phyloP scores from a whole-genome alignment of 192 early-diverging fungal genomes.

The Dissophora ornata region DNA sequence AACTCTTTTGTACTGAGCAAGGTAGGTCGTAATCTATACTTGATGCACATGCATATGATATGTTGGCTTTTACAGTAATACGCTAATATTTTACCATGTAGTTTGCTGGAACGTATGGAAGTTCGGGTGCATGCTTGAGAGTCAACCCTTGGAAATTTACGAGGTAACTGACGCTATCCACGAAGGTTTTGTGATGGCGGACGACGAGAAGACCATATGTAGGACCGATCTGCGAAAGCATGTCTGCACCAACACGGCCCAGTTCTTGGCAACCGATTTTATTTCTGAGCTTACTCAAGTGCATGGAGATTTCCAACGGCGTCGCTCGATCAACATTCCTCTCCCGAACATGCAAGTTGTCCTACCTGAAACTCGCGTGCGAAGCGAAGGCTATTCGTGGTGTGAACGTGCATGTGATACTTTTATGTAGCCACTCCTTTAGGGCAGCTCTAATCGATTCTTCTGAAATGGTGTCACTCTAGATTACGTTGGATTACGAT shows the following conservation, averaged over 20 bases:
- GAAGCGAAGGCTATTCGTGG: conserved; percentile 62
- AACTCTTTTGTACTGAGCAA: conserved; percentile 92
- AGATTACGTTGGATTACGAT: conserved; percentile 68
- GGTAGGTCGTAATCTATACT: conserved; percentile 32
- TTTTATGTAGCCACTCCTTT: no score
- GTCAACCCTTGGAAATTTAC: conserved; percentile 97
- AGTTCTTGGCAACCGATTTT: conserved; percentile 74
- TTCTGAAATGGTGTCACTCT: neutral
- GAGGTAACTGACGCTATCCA: conserved; percentile 91
- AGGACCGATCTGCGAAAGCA: conserved; percentile 81
- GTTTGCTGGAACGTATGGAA: conserved; percentile 96
- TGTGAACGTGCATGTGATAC: no score
- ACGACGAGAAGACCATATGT: conserved; percentile 77
- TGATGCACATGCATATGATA: no score
- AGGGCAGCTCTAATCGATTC: neutral
- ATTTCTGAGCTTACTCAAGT: conserved; percentile 64
- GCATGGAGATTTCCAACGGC: conserved; percentile 57
- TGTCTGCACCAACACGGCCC: conserved; percentile 75
- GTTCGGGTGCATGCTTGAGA: conserved; percentile 81
- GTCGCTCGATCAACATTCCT: conserved; percentile 64
- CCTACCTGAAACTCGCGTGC: conserved; percentile 28
- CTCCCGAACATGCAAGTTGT: conserved; percentile 44
- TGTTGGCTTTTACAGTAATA: neutral
- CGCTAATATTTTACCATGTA: conserved; percentile 1
- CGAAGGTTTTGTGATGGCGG: conserved; percentile 83